Evolutionary conservation across 1,139 yeast species (phyloP).

Genomic region (Pichia sp.): DNA sequence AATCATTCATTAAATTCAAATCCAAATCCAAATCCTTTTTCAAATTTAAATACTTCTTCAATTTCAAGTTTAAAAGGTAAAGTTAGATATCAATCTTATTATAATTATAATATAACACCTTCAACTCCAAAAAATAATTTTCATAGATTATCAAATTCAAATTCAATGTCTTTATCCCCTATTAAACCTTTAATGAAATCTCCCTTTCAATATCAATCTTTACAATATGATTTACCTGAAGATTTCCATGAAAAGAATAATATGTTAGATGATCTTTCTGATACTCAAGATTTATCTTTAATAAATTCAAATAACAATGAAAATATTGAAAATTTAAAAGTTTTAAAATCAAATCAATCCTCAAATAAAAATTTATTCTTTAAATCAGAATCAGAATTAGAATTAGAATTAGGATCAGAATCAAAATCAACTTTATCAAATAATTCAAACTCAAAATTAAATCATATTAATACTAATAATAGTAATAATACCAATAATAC

Average conservation of each 20-base stretch:
- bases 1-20: constrained; percentile 19
- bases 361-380: no score
- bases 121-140: constrained; percentile 13
- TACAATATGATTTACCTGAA: constrained; percentile 26
- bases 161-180: constrained; percentile 26
- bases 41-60: constrained; percentile 20
- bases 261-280: neutral
- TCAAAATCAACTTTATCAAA: constrained; percentile 4
- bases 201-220: constrained; percentile 28
- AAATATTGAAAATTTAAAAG: neutral
- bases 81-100: constrained; percentile 29
- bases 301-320: neutral
- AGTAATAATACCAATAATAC: no score
- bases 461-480: no score
- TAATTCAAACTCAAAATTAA: neutral
- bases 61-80: constrained; percentile 25
- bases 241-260: constrained; percentile 8
- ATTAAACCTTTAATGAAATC: constrained; percentile 17
- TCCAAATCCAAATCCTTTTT: constrained; percentile 16
- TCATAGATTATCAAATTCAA: constrained; percentile 12
- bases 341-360: no score
- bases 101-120: constrained; percentile 13
- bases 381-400: no score
- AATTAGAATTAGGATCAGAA: neutral
- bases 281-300: no score